These are phyloP conservation scores for Curvularia spicifera DNA, from an alignment of 2,329 filamentous ascomycete species.

Conservation along the genomic window DNA sequence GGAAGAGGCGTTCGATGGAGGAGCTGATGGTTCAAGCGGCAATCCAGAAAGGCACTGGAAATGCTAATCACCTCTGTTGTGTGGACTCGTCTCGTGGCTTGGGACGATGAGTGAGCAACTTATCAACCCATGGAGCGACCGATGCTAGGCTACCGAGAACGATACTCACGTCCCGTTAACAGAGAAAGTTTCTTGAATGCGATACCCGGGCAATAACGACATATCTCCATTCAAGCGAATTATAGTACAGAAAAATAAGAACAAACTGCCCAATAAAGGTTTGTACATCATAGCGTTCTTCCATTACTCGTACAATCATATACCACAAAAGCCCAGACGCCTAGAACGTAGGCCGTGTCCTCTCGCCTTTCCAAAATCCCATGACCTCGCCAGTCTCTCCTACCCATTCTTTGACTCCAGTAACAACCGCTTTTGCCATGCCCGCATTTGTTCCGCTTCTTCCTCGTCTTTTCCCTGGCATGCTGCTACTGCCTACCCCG, in stretches of 20 bases:
- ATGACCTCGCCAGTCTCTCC: conserved; percentile 66
- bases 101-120: not conserved
- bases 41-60: not conserved
- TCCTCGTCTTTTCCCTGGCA: conserved; percentile 47
- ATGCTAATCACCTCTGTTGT: not conserved
- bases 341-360: conserved; percentile 55
- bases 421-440: conserved; percentile 65
- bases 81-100: not conserved
- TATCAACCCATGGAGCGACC: not conserved
- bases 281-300: not conserved
- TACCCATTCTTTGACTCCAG: conserved; percentile 69
- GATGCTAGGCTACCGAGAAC: not conserved
- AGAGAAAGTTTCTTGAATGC: not conserved
- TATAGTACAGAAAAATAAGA: not conserved
- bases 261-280: not conserved
- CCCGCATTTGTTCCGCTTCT: conserved; percentile 61
- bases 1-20: not conserved
- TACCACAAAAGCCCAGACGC: not conserved
- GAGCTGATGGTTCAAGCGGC: not conserved
- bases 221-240: not conserved
- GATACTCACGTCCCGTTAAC: not conserved
- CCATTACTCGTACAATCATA: conserved; percentile 24
- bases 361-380: conserved; percentile 67
- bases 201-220: not conserved
- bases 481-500: conserved; percentile 29